A percentile compares a stretch with the other conserved stretches of the same genome.
These are phyloP conservation scores for Curvularia hawaiiensis DNA, from an alignment of 2,329 filamentous ascomycete genomes.

Conservation along the genomic window DNA sequence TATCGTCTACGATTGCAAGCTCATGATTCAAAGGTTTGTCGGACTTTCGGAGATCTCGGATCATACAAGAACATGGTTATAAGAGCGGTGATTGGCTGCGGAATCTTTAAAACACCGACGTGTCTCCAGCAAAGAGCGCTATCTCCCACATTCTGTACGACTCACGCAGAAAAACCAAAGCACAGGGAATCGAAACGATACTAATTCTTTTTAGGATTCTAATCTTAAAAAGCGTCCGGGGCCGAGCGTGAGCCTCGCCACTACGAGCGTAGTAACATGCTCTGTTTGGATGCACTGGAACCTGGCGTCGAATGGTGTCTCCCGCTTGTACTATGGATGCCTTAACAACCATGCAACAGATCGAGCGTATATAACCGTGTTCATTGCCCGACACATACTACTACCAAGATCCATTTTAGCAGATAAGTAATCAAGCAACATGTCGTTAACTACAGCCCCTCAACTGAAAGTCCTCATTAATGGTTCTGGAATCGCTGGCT, in stretches of 20 bases:
- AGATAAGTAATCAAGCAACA: conserved; percentile 1
- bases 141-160: not conserved
- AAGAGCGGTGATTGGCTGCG: not conserved
- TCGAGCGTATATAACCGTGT: not conserved
- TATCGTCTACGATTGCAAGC: not conserved
- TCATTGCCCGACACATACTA: too few species aligned
- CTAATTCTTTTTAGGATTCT: not conserved
- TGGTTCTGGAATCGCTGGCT: conserved; percentile 49
- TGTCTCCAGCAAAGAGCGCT: not conserved
- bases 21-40: not conserved
- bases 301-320: not conserved
- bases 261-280: not conserved
- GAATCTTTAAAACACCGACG: conserved; percentile 1
- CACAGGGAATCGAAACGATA: not conserved
- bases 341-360: not conserved
- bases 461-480: conserved; percentile 43
- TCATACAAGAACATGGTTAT: not conserved
- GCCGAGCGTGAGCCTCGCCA: not conserved
- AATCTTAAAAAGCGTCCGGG: not conserved
- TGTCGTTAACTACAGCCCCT: conserved; percentile 17
- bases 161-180: not conserved
- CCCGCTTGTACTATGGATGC: not conserved
- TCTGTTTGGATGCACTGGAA: not conserved
- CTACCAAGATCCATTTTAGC: not conserved
- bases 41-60: not conserved